Base-by-base conservation (phyloP, 2,329 filamentous ascomycete species). In the Colletotrichum tanaceti region DNA sequence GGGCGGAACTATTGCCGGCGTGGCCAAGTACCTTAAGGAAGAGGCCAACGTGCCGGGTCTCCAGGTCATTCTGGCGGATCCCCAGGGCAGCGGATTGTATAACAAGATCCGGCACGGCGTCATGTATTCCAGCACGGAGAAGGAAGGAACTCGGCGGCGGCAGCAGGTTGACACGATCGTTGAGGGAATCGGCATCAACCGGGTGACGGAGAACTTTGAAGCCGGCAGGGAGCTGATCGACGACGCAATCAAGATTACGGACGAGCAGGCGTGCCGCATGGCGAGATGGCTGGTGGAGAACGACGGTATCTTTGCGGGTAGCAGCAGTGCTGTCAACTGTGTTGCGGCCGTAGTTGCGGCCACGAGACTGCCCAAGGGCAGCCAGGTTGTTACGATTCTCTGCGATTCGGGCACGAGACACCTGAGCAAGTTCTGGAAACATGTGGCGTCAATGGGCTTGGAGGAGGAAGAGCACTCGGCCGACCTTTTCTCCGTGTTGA, bases 241-340 rank as follows among this genome's bases (percentile, higher is more conserved):
- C 77, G 94, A 98, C 80, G 95, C 96, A 3, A 89, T 98, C 44
- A 88, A 90, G 68, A 93, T 99, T 16, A 93, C 89, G 3, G 97
- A 99, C 79, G 88, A 89, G 58, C 94, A 99, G 82, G 96, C 96
- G 14, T 89, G 93, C 77, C 87, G 86, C 63, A 99, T 99, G 96
- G 96, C 95, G n/a, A 86, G 93, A 71, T 98, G 94, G 93, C 82
- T 99, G 47, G 95, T 98, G 10, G 94, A 98, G 81, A 91, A 94
- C 71, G 96, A 99, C 78, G 96, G 96, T 9, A 90, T 99, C 61
- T 99, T 99, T 75, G 86, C 94, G 47, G 97, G 96, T 10, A 97
- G 94, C 78, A 97, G 93, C 78, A 97, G 92, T 79, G 92, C 94
- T n/a, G 95, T 99, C 60, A 99, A 99, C 78, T 97, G 94, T 85